Evolutionary conservation across 2,329 filamentous ascomycete genomes (phyloP).

Genomic region (Colletotrichum nymphaeae): DNA sequence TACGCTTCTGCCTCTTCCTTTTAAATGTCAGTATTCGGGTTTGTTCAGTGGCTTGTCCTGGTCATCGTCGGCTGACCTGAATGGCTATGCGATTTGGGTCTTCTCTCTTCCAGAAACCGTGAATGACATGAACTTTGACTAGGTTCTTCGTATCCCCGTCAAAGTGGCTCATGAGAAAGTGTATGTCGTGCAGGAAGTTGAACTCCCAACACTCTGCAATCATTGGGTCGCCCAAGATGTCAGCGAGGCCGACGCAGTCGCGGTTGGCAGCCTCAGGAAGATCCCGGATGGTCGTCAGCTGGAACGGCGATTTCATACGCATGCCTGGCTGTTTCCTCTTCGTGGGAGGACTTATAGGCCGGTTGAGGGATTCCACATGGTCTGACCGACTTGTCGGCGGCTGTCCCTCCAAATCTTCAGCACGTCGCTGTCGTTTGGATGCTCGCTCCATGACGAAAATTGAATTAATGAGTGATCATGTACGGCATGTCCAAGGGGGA

Average conservation of each 20-base stretch:
- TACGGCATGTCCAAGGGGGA: not conserved
- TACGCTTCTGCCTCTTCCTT: slow-evolving; percentile 72
- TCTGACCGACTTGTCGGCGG: not conserved
- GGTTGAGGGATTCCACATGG: slow-evolving; percentile 43
- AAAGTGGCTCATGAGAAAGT: slow-evolving; percentile 66
- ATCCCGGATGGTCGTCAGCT: slow-evolving; percentile 76
- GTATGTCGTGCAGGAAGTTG: slow-evolving; percentile 73
- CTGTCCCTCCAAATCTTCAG: not conserved
- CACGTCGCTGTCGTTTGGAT: slow-evolving; percentile 45
- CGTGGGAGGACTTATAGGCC: slow-evolving; percentile 60
- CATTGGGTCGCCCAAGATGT: slow-evolving; percentile 79
- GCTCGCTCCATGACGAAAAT: slow-evolving; percentile 43
- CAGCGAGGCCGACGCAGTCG: slow-evolving; percentile 72
- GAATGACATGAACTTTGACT: slow-evolving; percentile 66
- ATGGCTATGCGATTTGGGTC: slow-evolving; percentile 67
- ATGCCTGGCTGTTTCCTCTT: slow-evolving; percentile 43
- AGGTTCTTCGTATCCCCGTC: slow-evolving; percentile 61
- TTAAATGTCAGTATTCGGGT: slow-evolving; percentile 25
- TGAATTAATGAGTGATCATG: not conserved
- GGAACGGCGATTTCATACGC: slow-evolving; percentile 71
- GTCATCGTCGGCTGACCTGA: slow-evolving; percentile 57
- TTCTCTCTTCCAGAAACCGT: slow-evolving; percentile 76
- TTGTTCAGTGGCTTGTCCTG: not conserved
- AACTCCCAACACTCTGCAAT: slow-evolving; percentile 80
- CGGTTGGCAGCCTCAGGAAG: slow-evolving; percentile 69